phyloP scores from a whole-genome alignment of 768 basidiomycete genomes.

The Termitomyces titanicus region DNA sequence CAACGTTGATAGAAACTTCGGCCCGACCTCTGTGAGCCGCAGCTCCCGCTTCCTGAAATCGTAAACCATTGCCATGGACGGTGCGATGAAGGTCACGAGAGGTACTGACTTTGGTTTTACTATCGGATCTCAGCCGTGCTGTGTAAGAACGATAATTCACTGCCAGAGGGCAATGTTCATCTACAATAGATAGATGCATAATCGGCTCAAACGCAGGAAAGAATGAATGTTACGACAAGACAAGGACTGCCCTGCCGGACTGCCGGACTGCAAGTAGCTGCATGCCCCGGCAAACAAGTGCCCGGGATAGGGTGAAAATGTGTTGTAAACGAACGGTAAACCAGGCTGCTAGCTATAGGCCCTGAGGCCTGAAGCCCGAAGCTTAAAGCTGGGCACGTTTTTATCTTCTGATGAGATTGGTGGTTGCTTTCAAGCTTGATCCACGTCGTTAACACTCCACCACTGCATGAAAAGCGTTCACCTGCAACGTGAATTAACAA shows the following conservation, averaged over 20 bases:
- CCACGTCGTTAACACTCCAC: not conserved
- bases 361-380: not conserved
- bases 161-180: not conserved
- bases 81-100: not conserved
- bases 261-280: too few species aligned
- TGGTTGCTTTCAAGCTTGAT: not conserved
- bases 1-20: not conserved
- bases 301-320: too few species aligned
- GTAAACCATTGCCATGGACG: not conserved
- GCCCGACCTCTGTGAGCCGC: not conserved
- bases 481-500: not conserved
- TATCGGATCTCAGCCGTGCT: slow-evolving; percentile 3
- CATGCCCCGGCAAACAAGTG: not conserved
- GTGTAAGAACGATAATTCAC: not conserved
- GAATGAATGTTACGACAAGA: not conserved
- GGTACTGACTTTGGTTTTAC: too few species aligned
- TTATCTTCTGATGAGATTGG: not conserved
- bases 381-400: too few species aligned
- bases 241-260: too few species aligned
- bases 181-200: too few species aligned
- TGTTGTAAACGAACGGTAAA: too few species aligned
- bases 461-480: not conserved
- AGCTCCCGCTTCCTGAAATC: not conserved
- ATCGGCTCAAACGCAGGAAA: not conserved
- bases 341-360: too few species aligned